phyloP scores from a whole-genome alignment of 257 asterid genomes.

The Fraxinus americana region DNA sequence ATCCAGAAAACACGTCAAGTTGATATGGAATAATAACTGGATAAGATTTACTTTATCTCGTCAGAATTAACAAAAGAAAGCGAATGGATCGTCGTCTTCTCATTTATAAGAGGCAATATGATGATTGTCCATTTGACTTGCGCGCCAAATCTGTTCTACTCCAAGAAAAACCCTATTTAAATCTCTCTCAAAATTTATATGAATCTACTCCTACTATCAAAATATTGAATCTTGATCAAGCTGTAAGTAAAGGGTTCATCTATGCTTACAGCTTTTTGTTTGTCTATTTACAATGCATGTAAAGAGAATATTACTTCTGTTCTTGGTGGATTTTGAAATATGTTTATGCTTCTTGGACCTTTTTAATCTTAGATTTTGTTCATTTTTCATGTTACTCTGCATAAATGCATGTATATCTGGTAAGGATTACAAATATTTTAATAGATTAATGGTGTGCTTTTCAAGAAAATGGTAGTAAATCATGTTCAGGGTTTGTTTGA shows the following conservation, averaged over 20 bases:
- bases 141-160: background rate
- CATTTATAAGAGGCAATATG: background rate
- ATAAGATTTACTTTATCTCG: background rate
- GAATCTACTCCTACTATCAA: background rate
- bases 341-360: too few species aligned
- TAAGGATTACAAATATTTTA: too few species aligned
- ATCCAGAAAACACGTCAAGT: background rate
- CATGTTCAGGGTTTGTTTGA: too few species aligned
- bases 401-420: too few species aligned
- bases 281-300: background rate
- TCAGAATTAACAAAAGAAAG: background rate
- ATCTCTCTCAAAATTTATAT: background rate
- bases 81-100: background rate
- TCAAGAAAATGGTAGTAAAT: too few species aligned
- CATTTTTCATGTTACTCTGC: too few species aligned
- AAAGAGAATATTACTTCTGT: background rate
- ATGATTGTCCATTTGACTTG: background rate
- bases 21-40: background rate
- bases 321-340: background rate
- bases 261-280: background rate
- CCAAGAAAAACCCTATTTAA: background rate
- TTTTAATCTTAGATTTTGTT: background rate
- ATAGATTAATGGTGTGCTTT: too few species aligned
- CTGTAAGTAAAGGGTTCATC: background rate
- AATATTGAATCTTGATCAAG: background rate